Percentiles rank a stretch among this genome's conserved stretches.
Evolutionary conservation across 2,329 filamentous ascomycete species (phyloP).

Genomic region (Rugonectria rugulosa): DNA sequence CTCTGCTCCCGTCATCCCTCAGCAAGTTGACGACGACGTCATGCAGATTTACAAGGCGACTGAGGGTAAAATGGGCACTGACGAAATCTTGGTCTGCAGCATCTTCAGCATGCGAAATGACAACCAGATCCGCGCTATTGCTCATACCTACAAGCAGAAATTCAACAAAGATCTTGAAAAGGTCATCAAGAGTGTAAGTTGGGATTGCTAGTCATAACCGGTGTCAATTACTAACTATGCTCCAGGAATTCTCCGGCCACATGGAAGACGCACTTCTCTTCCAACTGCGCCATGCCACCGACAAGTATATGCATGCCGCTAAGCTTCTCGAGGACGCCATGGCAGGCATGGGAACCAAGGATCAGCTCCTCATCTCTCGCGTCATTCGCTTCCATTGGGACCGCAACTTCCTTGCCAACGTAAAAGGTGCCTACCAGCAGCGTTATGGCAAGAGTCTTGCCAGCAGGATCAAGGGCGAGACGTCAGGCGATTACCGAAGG

Average conservation of each 20-base stretch:
- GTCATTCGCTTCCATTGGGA: constrained; percentile 88
- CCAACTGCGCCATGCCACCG: constrained; percentile 78
- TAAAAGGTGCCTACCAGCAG: constrained; percentile 79
- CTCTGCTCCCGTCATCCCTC: constrained; percentile 73
- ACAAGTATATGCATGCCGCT: constrained; percentile 87
- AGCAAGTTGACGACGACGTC: constrained; percentile 78
- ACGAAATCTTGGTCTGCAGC: constrained; percentile 79
- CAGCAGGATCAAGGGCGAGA: constrained; percentile 79
- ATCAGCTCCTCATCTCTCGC: constrained; percentile 78
- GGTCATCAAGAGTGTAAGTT: constrained; percentile 72
- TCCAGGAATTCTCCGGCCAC: constrained; percentile 83
- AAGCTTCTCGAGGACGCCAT: constrained; percentile 84
- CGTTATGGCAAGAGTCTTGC: constrained; percentile 73
- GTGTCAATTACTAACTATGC: constrained; percentile 3
- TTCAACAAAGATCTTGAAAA: constrained; percentile 76
- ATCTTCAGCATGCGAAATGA: constrained; percentile 80
- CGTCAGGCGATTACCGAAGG: constrained; percentile 81
- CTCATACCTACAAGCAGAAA: constrained; percentile 74
- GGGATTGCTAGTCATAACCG: no score
- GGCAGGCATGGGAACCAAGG: constrained; percentile 87
- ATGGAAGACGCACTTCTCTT: constrained; percentile 86
- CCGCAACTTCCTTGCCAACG: constrained; percentile 73
- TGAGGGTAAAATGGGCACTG: constrained; percentile 75
- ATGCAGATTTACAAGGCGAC: constrained; percentile 80
- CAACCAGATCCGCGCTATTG: constrained; percentile 83